These are phyloP conservation scores for Macrotyloma uniflorum DNA, from an alignment of 306 rosid genomes.

Conservation along the genomic window DNA sequence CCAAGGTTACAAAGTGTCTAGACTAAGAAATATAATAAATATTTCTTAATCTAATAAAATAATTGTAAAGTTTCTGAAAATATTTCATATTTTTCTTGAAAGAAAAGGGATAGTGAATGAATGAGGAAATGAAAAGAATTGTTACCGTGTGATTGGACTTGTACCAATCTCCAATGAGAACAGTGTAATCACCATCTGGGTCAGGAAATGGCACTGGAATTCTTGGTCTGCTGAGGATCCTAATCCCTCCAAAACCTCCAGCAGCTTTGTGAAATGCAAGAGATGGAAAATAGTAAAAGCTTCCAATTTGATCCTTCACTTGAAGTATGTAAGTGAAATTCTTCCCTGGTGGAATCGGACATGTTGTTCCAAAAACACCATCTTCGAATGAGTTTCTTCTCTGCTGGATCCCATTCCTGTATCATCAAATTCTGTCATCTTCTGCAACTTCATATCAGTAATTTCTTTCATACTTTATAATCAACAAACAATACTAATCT, in stretches of 20 bases:
- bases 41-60: no score
- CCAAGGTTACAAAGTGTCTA: no score
- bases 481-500: no score
- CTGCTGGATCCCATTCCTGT: conserved; percentile 88
- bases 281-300: conserved; percentile 90
- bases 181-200: conserved; percentile 83
- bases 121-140: not conserved
- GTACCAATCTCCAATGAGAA: conserved; percentile 97
- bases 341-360: conserved; percentile 92
- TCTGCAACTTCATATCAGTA: not conserved
- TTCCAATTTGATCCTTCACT: conserved; percentile 97
- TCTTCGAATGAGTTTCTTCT: conserved; percentile 92
- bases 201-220: conserved; percentile 96
- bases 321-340: conserved; percentile 94
- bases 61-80: no score
- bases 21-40: no score
- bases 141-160: conserved; percentile 82
- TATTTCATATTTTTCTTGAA: no score
- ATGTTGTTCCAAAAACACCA: conserved; percentile 88
- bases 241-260: conserved; percentile 95
- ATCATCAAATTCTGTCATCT: not conserved
- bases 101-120: not conserved
- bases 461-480: not conserved
- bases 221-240: conserved; percentile 91
- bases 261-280: conserved; percentile 96